phyloP scores from a whole-genome alignment of 1,284 basidiomycete genomes.

The Cryptococcus sp. region DNA sequence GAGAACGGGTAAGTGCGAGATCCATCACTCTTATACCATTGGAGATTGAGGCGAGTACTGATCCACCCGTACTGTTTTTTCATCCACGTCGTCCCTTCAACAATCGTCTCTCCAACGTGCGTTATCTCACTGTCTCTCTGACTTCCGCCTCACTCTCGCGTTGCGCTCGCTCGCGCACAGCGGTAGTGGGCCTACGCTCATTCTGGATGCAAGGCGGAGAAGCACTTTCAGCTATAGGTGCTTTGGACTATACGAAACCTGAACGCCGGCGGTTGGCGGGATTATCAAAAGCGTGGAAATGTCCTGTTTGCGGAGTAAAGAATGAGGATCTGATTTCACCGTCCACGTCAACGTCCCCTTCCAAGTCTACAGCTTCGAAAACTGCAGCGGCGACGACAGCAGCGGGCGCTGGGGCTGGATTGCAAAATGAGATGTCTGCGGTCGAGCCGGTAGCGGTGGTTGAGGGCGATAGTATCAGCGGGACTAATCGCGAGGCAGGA shows the following conservation, averaged over 20 bases:
- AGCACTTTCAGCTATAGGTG: constrained; percentile 85
- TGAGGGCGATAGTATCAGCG: too few relatives aligned
- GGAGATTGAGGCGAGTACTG: too few relatives aligned
- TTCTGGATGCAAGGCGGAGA: constrained; percentile 89
- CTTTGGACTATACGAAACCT: constrained; percentile 73
- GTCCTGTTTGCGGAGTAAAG: constrained; percentile 68
- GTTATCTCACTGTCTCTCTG: background rate
- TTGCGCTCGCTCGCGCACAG: constrained; percentile 50
- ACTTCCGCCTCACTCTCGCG: background rate
- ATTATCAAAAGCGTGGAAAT: constrained; percentile 78
- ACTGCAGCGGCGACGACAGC: too few relatives aligned
- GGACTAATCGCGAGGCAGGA: too few relatives aligned
- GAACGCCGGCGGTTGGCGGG: constrained; percentile 80
- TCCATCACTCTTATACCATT: too few relatives aligned
- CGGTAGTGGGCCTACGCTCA: constrained; percentile 84
- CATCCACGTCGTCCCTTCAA: too few relatives aligned
- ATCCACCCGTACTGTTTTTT: too few relatives aligned
- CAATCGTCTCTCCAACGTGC: too few relatives aligned
- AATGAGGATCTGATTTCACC: constrained; percentile 58
- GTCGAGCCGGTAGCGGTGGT: too few relatives aligned
- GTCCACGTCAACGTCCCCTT: background rate
- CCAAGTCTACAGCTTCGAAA: background rate
- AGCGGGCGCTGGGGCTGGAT: too few relatives aligned
- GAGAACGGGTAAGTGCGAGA: constrained; percentile 67
- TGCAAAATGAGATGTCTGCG: too few relatives aligned